These are phyloP conservation scores for Auxenochlorella protothecoides DNA, from an alignment of 139 green algal species.

Conservation along the genomic window DNA sequence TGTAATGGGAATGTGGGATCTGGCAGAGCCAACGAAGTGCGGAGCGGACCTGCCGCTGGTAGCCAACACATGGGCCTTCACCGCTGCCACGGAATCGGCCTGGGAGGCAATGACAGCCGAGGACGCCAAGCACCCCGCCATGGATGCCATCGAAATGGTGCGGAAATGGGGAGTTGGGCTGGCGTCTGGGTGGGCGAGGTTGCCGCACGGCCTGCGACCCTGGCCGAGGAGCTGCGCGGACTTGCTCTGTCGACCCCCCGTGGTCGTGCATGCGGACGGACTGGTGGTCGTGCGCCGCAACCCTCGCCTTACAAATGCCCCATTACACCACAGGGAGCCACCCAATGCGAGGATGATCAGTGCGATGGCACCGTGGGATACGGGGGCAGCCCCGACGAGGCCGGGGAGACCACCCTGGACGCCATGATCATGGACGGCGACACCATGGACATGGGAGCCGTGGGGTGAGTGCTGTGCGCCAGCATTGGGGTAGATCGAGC, in stretches of 20 bases:
- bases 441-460: conserved; percentile 53
- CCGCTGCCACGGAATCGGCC: conserved; percentile 29
- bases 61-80: conserved; percentile 64
- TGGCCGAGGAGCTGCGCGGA: conserved; percentile 8
- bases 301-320: too few species aligned
- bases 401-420: conserved; percentile 50
- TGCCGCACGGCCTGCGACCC: background rate
- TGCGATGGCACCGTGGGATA: conserved; percentile 66
- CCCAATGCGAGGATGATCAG: conserved; percentile 39
- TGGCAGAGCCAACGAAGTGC: too few species aligned
- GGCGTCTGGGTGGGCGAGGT: background rate
- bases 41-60: conserved; percentile 34
- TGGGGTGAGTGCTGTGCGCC: conserved; percentile 9
- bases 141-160: conserved; percentile 38
- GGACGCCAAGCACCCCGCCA: background rate
- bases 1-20: too few species aligned
- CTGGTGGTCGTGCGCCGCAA: too few species aligned
- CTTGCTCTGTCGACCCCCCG: conserved; percentile 5
- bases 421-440: conserved; percentile 66
- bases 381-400: conserved; percentile 39
- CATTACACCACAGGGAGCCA: too few species aligned
- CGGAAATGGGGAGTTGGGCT: too few species aligned
- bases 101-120: conserved; percentile 28
- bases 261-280: too few species aligned
- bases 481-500: background rate